These are phyloP conservation scores for Iris pallida DNA, from an alignment of 116 monocot genomes.

Conservation along the genomic window DNA sequence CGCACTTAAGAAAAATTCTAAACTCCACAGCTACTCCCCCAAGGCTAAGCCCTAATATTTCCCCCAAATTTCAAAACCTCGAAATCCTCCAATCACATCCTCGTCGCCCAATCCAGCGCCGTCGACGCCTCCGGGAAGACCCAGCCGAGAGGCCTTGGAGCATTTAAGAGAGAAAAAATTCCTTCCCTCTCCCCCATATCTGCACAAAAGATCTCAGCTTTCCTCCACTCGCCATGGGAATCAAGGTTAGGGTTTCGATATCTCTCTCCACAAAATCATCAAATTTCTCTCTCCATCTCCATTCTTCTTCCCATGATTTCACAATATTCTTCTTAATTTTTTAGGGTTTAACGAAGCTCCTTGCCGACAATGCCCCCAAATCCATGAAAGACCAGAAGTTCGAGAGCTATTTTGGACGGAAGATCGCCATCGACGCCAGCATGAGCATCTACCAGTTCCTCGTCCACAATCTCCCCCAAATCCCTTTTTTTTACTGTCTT, in stretches of 20 bases:
- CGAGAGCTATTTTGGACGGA: slow-evolving; percentile 81
- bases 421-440: slow-evolving; percentile 84
- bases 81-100: no score
- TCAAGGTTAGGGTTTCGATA: slow-evolving; percentile 24
- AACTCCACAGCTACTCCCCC: no score
- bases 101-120: no score
- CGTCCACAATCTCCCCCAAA: slow-evolving; percentile 16
- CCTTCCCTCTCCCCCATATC: no score
- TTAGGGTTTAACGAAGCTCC: slow-evolving; percentile 85
- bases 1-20: no score
- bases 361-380: slow-evolving; percentile 81
- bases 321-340: neutral
- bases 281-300: neutral
- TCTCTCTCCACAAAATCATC: neutral
- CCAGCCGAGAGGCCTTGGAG: no score
- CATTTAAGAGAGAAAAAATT: no score
- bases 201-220: no score
- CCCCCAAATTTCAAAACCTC: no score
- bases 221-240: slow-evolving; percentile 24
- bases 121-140: no score
- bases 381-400: slow-evolving; percentile 90
- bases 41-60: no score
- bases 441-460: slow-evolving; percentile 97
- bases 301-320: neutral
- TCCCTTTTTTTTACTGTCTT: neutral